Evolutionary conservation across 1,284 basidiomycete species (phyloP).

Genomic region (Trichosporon inkin): DNA sequence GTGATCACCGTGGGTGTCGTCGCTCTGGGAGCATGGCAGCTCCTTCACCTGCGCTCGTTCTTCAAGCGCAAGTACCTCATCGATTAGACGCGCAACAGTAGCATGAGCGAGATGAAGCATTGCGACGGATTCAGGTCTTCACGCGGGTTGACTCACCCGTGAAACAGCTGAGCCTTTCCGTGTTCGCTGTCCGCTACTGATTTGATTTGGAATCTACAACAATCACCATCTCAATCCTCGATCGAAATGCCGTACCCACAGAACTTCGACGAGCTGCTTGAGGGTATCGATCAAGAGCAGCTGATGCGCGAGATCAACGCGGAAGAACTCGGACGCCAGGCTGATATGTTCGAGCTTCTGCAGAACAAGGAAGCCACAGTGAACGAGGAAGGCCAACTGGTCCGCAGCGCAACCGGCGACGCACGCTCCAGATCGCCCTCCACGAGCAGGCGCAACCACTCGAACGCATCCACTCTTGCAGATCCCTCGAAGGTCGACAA

Average conservation of each 20-base stretch:
- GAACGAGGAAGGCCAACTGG: not conserved
- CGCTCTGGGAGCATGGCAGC: slow-evolving; percentile 83
- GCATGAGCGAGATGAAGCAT: not conserved
- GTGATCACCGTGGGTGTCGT: slow-evolving; percentile 76
- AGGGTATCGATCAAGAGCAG: not conserved
- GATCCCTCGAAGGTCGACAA: not conserved
- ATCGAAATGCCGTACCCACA: not conserved
- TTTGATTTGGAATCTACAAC: not conserved
- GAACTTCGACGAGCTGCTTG: not conserved
- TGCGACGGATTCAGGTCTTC: not conserved
- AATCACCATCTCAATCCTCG: not conserved
- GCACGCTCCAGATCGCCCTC: not conserved
- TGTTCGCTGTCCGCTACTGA: not conserved
- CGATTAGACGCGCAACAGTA: slow-evolving; percentile 55
- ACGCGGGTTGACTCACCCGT: not conserved
- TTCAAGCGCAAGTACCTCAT: slow-evolving; percentile 98
- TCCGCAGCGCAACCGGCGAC: not conserved
- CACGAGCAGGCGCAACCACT: not conserved
- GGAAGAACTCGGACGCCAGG: slow-evolving; percentile 1
- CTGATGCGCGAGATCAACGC: not conserved
- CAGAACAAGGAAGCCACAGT: not conserved
- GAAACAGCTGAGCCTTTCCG: not conserved
- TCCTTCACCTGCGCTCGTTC: slow-evolving; percentile 85
- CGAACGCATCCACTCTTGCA: not conserved
- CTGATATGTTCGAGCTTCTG: not conserved